Conservation (phyloP, 345 rosid species). For the Eutrema heterophyllum region DNA sequence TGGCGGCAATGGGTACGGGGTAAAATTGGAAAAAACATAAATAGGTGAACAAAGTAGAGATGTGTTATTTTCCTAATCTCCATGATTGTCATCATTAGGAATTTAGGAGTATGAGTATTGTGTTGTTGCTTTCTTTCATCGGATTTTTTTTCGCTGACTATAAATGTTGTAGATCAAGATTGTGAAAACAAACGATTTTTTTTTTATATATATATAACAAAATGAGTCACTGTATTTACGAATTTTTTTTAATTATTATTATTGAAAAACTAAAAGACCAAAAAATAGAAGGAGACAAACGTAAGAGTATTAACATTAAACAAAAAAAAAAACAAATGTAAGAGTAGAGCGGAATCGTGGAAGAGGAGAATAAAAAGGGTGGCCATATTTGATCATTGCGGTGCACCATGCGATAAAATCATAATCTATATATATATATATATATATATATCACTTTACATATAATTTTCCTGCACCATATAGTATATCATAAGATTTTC, state of each 20-base stretch:
- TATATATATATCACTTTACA: constrained; percentile 14
- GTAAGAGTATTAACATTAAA: no score
- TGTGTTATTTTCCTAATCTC: constrained; percentile 30
- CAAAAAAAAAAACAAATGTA: background rate
- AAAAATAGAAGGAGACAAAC: background rate
- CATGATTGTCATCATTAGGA: constrained; percentile 31
- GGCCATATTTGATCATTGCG: constrained; percentile 18
- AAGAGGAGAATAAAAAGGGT: constrained; percentile 12
- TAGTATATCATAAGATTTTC: constrained; percentile 12
- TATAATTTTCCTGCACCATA: constrained; percentile 17
- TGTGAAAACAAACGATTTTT: no score
- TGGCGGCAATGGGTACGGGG: constrained; percentile 23
- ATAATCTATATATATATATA: constrained; percentile 23
- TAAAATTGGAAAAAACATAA: constrained; percentile 8
- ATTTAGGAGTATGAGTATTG: background rate
- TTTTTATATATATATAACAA: no score
- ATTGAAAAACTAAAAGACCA: no score
- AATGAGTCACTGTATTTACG: no score
- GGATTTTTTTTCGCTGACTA: background rate
- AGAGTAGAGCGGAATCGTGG: constrained; percentile 9
- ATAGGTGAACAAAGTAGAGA: constrained; percentile 18
- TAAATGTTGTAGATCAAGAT: no score
- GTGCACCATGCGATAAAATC: constrained; percentile 29
- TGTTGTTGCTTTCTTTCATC: constrained; percentile 17
- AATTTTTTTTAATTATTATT: no score